Evolutionary conservation across 768 basidiomycete species (phyloP).

Genomic region (Lactarius evosmus): DNA sequence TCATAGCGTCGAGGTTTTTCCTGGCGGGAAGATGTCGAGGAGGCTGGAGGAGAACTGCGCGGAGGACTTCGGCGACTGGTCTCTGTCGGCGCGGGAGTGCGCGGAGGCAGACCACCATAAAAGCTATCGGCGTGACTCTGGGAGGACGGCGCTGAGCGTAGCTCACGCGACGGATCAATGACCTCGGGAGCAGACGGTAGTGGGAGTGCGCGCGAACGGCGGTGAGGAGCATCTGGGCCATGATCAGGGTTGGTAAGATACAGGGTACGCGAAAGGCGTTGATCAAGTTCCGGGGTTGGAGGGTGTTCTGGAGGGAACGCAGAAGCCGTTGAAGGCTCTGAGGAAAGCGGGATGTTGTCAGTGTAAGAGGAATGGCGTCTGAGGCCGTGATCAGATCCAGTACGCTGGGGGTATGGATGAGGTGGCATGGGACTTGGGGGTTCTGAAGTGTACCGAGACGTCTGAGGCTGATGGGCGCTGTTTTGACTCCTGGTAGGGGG

Average conservation of each 20-base stretch:
- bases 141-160: background rate
- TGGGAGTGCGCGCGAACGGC: background rate
- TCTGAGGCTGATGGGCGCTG: slow-evolving; percentile 1
- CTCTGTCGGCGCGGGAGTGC: background rate
- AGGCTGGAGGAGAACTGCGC: background rate
- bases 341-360: background rate
- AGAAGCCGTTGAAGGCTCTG: background rate
- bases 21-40: background rate
- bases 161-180: background rate
- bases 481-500: slow-evolving; percentile 1
- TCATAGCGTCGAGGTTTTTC: slow-evolving; percentile 20
- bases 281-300: slow-evolving; percentile 12
- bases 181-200: slow-evolving; percentile 2
- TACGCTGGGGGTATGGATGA: background rate
- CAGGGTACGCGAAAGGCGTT: slow-evolving; percentile 15
- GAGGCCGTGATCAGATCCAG: background rate
- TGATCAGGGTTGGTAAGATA: slow-evolving; percentile 25
- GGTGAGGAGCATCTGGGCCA: background rate
- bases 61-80: background rate
- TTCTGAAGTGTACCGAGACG: background rate
- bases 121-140: slow-evolving; percentile 5
- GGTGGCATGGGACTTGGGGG: background rate
- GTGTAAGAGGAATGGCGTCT: background rate
- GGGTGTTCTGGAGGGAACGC: background rate
- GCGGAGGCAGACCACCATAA: slow-evolving; percentile 6